Conservation (phyloP, 805 yeast genomes). For the Metschnikowia koreensis region DNA sequence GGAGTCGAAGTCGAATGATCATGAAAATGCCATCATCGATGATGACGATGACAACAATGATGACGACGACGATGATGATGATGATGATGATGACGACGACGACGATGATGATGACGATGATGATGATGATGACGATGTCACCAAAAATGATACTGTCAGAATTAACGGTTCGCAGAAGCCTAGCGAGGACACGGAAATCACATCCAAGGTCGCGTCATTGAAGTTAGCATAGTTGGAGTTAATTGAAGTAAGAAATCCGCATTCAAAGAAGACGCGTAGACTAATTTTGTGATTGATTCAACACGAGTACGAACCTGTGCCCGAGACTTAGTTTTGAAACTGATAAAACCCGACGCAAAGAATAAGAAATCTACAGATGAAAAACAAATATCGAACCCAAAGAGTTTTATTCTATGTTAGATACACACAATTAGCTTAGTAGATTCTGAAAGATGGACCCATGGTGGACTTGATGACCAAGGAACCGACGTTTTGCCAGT, state of each 20-base stretch:
- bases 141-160: background rate
- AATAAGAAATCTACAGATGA: background rate
- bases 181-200: slow-evolving; percentile 1
- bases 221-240: background rate
- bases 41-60: slow-evolving; percentile 29
- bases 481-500: slow-evolving; percentile 99
- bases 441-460: slow-evolving; percentile 99
- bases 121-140: slow-evolving; percentile 25
- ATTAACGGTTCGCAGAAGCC: background rate
- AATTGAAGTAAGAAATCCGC: background rate
- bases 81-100: slow-evolving; percentile 46
- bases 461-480: slow-evolving; percentile 97
- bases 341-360: no score
- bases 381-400: background rate
- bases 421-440: slow-evolving; percentile 51
- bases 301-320: background rate
- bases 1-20: slow-evolving; percentile 43
- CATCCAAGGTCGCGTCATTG: slow-evolving; percentile 1
- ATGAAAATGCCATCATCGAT: slow-evolving; percentile 23
- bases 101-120: slow-evolving; percentile 44
- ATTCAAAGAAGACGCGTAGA: no score
- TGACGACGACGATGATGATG: slow-evolving; percentile 38
- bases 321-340: background rate
- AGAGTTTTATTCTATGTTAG: slow-evolving; percentile 2
- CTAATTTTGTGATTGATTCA: no score